Base-by-base conservation (phyloP, 148 eudicot species). In the Dysphania ambrosioides region DNA sequence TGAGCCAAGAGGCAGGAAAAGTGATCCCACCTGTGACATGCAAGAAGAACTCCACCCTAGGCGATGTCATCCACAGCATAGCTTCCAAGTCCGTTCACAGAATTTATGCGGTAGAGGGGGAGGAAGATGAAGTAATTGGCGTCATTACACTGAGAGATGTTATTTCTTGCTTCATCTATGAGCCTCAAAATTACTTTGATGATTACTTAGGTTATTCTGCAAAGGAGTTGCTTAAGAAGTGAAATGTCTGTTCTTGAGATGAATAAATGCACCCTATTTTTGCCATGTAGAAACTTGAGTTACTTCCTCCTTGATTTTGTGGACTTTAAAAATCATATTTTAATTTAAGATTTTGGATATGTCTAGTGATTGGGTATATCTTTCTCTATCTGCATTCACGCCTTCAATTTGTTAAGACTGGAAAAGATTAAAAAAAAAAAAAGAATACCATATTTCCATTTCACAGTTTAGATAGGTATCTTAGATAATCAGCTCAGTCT, bases 131-230 rank as follows among this genome's bases (percentile, higher is more conserved):
- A 79, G 89, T 95, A 0, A 64, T 82, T 10, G 98, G 97, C 15
- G 92, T 95, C 41, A 86, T 95, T 63, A 95, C 97, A 0, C 91
- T 95, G 38, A 89, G 98, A 82, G 98, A 95, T 72, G 93, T 95
- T 67, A 95, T 95, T 66, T 88, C 98, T 42, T 92, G 97, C 83
- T 89, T 95, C 82, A 85, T 95, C 75, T 77, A 40, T 32, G 98
- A 95, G 72, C 98, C 98, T 29, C 88, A 90, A 24, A 90, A 90
- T 76, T 87, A 87, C 81, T 83, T 92, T 2, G 93, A 88, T 34
- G 78, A 88, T 68, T 85, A 88, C 88, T 87, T 88, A 1, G 92
- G 89, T 3, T 88, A 77, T 72, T 79, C 97, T 29, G 82, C 82
- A 13, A 79, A 85, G 76, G 96, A 87, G 75, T 66, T 90, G 78